Evolutionary conservation across 2,329 filamentous ascomycete species (phyloP), one percentile per base, ranked within the genome.

Genomic region (Colletotrichum musae): DNA sequence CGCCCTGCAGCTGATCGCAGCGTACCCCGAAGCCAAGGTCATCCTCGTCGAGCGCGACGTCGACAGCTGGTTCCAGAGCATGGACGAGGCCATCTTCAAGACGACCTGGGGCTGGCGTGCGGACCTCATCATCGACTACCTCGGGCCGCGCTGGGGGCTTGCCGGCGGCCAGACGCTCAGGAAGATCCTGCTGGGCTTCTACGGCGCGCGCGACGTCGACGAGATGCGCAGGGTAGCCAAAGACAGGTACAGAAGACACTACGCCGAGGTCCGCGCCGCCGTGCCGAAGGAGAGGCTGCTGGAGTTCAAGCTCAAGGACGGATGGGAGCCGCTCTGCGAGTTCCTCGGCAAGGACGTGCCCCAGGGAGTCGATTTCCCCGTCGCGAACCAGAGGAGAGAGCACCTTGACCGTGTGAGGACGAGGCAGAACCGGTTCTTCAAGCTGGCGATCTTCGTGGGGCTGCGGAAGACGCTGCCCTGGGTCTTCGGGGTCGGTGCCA

Each of bases 21-120:
- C 90, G 16, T 93, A 93, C 76, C 91, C 91, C 1, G 89, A 93
- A 64, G 91, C 91, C 67, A 93, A 93, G 79, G 88, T 93, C 62
- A 86, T 94, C 57, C 82, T 93, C 71, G 75, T 78, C 2, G 66
- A 75, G 9, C 73, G 60, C n/a, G 60, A 56, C 26, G 41, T 63
- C 36, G 51, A 56, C 39, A n/a, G 39, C 1, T 56, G 50, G 60
- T 63, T 48, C 41, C 51, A 56, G 51, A 63, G 60, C 26, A 63
- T 54, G 60, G 51, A 63, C 50, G 50, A 63, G 60, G 60, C 70
- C 43, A 53, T 79, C 15, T 54, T 77, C 32, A 65, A 77, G 12
- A 48, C 77, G 13, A 51, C 79, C 4, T 77, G 75, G 76, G 64
- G 65, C 1, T 64, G 72, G 5, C 50, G 72, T 0, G 73, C 64